Evolutionary conservation across 768 basidiomycete species (phyloP).

Genomic region (Lanmaoa rubissima): DNA sequence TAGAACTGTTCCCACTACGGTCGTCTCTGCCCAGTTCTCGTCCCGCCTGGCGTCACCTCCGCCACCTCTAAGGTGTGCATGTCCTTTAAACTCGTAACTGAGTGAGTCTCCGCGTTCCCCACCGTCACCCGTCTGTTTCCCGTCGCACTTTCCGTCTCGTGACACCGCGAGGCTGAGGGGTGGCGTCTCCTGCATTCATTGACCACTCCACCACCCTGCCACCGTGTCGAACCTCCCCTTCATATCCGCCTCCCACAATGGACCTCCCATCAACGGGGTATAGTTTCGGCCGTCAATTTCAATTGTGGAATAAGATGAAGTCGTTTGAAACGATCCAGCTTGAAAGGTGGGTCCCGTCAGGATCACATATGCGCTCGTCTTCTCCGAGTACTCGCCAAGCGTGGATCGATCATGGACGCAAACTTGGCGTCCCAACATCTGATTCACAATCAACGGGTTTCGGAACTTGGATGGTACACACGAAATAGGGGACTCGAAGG

Average conservation of each 20-base stretch:
- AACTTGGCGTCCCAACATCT: no score
- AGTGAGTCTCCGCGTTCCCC: neutral
- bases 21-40: neutral
- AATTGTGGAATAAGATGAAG: neutral
- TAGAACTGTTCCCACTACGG: neutral
- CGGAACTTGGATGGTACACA: no score
- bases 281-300: no score
- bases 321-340: neutral
- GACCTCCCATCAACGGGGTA: slow-evolving; percentile 3
- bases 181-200: neutral
- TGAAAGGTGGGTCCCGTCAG: neutral
- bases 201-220: no score
- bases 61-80: neutral
- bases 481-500: no score
- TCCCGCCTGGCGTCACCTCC: slow-evolving; percentile 16
- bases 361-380: no score
- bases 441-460: no score
- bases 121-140: neutral
- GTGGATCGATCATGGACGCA: neutral
- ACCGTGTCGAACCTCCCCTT: slow-evolving; percentile 2
- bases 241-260: slow-evolving; percentile 6
- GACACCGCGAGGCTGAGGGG: neutral
- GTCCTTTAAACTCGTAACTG: neutral
- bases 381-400: neutral
- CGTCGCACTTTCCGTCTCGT: neutral